These are phyloP conservation scores for Fusarium caatingaense DNA, from an alignment of 2,329 filamentous ascomycete genomes.

Conservation along the genomic window DNA sequence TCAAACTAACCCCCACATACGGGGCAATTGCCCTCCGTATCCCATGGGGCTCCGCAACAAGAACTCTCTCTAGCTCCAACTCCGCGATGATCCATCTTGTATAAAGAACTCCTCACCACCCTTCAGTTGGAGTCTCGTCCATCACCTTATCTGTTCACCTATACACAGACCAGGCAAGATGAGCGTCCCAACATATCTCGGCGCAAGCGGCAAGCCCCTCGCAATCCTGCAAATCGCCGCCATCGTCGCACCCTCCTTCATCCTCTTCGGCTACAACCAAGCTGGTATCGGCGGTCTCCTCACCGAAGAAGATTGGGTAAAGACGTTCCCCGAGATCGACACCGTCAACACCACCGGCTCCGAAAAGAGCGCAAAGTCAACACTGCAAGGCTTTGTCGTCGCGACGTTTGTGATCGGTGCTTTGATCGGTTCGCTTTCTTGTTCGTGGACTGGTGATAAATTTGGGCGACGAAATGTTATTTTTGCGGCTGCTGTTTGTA, in stretches of 20 bases:
- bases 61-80: slow-evolving; percentile 2
- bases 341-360: slow-evolving; percentile 61
- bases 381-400: slow-evolving; percentile 58
- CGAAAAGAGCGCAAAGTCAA: slow-evolving; percentile 56
- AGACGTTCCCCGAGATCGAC: slow-evolving; percentile 60
- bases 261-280: slow-evolving; percentile 69
- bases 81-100: neutral
- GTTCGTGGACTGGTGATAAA: slow-evolving; percentile 63
- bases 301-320: slow-evolving; percentile 69
- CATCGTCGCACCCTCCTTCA: slow-evolving; percentile 57
- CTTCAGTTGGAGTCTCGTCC: too few species aligned
- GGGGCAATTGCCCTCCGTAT: slow-evolving; percentile 18
- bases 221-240: slow-evolving; percentile 54
- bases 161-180: slow-evolving; percentile 3
- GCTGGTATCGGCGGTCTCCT: slow-evolving; percentile 78
- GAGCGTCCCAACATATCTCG: slow-evolving; percentile 46
- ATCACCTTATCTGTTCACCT: too few species aligned
- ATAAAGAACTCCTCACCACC: neutral
- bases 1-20: slow-evolving; percentile 30
- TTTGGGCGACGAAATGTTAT: slow-evolving; percentile 68
- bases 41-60: slow-evolving; percentile 39
- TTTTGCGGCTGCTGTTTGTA: slow-evolving; percentile 63
- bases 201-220: slow-evolving; percentile 52
- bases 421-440: slow-evolving; percentile 61
- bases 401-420: slow-evolving; percentile 68